phyloP scores from a whole-genome alignment of 1,284 basidiomycete species.

The Tilletiopsis washingtonensis region DNA sequence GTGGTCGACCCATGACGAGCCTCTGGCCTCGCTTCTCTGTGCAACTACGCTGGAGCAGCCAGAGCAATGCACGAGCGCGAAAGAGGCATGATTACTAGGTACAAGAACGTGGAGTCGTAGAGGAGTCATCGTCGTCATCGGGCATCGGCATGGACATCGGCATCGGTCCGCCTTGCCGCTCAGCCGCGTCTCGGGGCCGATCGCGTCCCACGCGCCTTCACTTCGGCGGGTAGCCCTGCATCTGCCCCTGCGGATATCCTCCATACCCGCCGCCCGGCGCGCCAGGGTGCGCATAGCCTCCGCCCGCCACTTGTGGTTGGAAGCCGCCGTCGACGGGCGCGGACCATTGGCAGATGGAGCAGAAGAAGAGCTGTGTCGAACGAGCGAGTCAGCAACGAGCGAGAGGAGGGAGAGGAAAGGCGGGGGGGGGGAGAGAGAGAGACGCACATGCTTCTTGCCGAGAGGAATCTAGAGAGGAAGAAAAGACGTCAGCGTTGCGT shows the following conservation, averaged over 20 bases:
- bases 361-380: constrained; percentile 31
- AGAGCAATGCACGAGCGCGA: no score
- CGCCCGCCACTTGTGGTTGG: constrained; percentile 30
- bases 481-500: background rate
- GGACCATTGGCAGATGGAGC: constrained; percentile 45
- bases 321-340: constrained; percentile 26
- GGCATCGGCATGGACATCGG: no score
- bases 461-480: constrained; percentile 5
- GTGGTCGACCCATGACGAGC: no score
- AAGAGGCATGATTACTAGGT: no score
- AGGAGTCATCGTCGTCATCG: no score
- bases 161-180: no score
- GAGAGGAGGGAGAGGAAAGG: background rate
- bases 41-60: no score
- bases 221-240: constrained; percentile 26
- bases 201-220: no score
- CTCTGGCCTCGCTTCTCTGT: no score
- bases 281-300: constrained; percentile 17
- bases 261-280: constrained; percentile 18
- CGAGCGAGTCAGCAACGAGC: background rate
- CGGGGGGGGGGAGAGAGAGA: background rate
- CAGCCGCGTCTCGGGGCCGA: no score
- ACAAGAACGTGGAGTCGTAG: no score
- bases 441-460: background rate
- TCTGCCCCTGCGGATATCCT: no score